phyloP scores from a whole-genome alignment of 768 basidiomycete genomes.

The Boletus reticuloceps region DNA sequence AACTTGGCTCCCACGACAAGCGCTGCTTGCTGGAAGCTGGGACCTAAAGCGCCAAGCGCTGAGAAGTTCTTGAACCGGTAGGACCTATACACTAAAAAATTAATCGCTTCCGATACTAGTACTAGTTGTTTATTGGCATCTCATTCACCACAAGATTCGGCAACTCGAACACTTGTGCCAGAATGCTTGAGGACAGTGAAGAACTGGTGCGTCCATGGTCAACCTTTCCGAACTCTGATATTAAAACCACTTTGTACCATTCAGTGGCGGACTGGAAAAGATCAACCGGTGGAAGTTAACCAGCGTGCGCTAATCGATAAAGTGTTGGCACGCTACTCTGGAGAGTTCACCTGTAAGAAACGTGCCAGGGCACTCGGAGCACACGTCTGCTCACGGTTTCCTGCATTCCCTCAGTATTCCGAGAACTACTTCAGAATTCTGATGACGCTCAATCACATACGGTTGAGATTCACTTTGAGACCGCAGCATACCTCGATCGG shows the following conservation, averaged over 20 bases:
- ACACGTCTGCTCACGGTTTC: no score
- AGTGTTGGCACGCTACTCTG: neutral
- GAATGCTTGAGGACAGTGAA: neutral
- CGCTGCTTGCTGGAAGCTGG: no score
- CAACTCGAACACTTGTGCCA: no score
- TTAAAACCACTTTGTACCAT: no score
- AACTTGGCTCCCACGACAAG: no score
- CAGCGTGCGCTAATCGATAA: conserved; percentile 39
- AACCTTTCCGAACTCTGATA: no score
- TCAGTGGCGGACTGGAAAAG: conserved; percentile 50
- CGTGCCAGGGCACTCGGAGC: neutral
- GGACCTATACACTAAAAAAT: no score
- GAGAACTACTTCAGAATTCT: conserved; percentile 1
- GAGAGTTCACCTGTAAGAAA: conserved; percentile 1
- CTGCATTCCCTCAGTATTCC: neutral
- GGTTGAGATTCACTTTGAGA: neutral
- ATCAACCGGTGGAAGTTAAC: conserved; percentile 78
- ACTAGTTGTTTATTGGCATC: no score
- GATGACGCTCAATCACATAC: neutral
- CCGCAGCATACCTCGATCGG: neutral
- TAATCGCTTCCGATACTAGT: no score
- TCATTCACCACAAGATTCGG: no score
- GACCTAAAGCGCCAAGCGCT: no score
- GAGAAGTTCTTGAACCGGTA: no score
- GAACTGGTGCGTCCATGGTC: neutral